Evolutionary conservation across 1,139 yeast species (phyloP).

Genomic region (Kurtzmaniella natalensis): DNA sequence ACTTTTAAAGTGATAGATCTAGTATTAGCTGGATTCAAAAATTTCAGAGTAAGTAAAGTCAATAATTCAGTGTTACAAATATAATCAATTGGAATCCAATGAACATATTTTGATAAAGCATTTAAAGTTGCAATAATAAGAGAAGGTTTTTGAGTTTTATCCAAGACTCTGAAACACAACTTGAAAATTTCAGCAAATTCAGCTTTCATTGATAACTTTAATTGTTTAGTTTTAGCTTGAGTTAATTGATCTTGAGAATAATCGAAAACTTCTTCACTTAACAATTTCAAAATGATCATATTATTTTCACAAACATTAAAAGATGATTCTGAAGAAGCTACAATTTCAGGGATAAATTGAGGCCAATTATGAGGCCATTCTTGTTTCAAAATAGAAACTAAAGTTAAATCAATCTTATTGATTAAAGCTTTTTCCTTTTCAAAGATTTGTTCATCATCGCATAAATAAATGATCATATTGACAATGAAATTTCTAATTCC

Average conservation of each 20-base stretch:
- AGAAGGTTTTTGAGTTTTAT: conserved; percentile 79
- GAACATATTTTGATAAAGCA: conserved; percentile 78
- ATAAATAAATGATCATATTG: conserved; percentile 87
- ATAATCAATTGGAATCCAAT: conserved; percentile 91
- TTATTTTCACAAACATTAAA: conserved; percentile 95
- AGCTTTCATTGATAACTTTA: conserved; percentile 78
- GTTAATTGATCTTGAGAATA: conserved; percentile 94
- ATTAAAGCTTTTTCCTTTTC: conserved; percentile 75
- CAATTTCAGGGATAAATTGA: conserved; percentile 89
- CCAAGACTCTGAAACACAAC: conserved; percentile 88
- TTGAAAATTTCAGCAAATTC: conserved; percentile 93
- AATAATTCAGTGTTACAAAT: conserved; percentile 84
- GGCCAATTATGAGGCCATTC: conserved; percentile 99
- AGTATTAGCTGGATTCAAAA: conserved; percentile 73
- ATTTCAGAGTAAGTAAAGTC: conserved; percentile 66
- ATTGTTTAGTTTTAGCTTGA: conserved; percentile 82
- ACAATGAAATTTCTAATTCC: conserved; percentile 91
- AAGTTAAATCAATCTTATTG: conserved; percentile 87
- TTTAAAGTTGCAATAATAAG: conserved; percentile 81
- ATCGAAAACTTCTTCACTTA: conserved; percentile 95
- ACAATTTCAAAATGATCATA: conserved; percentile 83
- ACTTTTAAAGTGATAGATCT: conserved; percentile 86
- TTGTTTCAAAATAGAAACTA: conserved; percentile 91
- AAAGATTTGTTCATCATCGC: conserved; percentile 80
- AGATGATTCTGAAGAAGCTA: conserved; percentile 76